Evolutionary conservation across 768 basidiomycete species (phyloP).

Genomic region (Trametopsis cervina): DNA sequence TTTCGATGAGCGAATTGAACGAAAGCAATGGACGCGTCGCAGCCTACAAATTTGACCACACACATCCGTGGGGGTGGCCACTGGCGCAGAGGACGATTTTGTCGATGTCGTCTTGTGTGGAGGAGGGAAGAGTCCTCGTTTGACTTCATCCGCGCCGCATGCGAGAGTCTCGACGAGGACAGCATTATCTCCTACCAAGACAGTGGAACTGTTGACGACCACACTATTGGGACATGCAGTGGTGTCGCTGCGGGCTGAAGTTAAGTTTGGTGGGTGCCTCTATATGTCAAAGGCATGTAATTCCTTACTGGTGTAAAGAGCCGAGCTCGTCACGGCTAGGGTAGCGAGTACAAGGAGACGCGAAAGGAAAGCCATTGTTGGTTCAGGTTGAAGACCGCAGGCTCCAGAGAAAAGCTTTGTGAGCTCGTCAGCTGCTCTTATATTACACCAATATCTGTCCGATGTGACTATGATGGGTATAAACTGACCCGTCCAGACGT

Average conservation of each 20-base stretch:
- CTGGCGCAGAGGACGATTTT: not conserved
- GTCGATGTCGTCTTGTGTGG: not conserved
- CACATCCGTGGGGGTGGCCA: slow-evolving; percentile 10
- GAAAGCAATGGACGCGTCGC: not conserved
- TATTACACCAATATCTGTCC: too few species aligned
- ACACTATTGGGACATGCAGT: not conserved
- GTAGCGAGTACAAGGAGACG: not conserved
- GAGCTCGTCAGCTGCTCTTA: too few species aligned
- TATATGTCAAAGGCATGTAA: not conserved
- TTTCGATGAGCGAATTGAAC: not conserved
- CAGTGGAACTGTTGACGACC: not conserved
- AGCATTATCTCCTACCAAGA: not conserved
- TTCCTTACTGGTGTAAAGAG: not conserved
- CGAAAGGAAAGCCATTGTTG: not conserved
- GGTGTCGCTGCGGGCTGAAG: not conserved
- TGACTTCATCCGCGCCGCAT: not conserved
- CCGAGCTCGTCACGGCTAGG: not conserved
- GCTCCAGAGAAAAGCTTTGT: too few species aligned
- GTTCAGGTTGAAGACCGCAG: too few species aligned
- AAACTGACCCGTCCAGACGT: too few species aligned
- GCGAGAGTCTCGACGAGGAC: not conserved
- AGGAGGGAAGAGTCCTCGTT: not conserved
- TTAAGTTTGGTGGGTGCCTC: not conserved
- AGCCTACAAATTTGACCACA: slow-evolving; percentile 16
- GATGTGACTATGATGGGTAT: too few species aligned